Evolutionary conservation across 2,329 filamentous ascomycete species (phyloP).

Genomic region (Fusarium ambrosium): DNA sequence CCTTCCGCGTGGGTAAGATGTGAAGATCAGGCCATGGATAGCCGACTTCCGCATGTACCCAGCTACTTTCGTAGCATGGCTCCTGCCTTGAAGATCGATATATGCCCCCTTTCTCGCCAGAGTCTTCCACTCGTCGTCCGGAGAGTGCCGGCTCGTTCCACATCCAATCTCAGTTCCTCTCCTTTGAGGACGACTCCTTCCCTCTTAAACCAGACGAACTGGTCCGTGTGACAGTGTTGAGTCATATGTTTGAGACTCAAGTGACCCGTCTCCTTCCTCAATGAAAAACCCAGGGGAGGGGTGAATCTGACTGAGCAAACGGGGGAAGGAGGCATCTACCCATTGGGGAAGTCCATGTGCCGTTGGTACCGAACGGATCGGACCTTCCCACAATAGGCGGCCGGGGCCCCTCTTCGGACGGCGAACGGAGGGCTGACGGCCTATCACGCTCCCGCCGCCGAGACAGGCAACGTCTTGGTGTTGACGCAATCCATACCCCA

Average conservation of each 20-base stretch:
- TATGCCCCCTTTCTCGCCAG: neutral
- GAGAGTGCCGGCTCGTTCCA: neutral
- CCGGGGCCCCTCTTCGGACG: neutral
- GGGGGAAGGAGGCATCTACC: neutral
- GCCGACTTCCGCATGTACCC: neutral
- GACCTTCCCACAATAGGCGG: neutral
- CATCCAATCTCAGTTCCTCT: neutral
- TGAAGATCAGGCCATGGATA: neutral
- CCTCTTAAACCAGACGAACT: conserved; percentile 1
- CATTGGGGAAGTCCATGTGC: neutral
- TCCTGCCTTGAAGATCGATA: conserved; percentile 4
- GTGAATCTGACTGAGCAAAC: neutral
- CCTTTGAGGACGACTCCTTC: conserved; percentile 2
- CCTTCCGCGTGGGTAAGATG: neutral
- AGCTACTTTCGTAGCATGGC: neutral
- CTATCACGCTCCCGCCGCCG: conserved; percentile 5
- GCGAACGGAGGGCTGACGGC: conserved; percentile 8
- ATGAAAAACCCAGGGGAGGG: neutral
- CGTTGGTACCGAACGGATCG: neutral
- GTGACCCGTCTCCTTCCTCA: neutral
- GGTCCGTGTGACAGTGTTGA: conserved; percentile 14
- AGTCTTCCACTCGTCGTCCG: neutral
- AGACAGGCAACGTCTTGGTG: conserved; percentile 4
- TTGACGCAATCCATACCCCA: conserved; percentile 20
- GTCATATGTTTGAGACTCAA: neutral